Conservation (phyloP, 306 rosid species). For the Fagus crenata region DNA sequence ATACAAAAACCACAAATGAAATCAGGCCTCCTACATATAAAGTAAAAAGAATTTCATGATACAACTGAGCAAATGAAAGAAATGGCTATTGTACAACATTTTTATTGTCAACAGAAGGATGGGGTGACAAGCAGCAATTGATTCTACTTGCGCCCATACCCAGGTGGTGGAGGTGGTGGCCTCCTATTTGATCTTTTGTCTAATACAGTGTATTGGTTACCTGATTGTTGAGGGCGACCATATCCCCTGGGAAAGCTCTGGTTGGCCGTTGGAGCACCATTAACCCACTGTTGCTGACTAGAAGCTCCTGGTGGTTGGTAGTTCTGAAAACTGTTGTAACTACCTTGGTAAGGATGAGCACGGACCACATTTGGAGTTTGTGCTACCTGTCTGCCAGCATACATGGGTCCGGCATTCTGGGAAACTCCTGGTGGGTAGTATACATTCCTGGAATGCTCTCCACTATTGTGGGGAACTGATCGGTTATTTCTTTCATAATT, state of each 20-base stretch:
- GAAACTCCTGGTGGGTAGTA: constrained; percentile 45
- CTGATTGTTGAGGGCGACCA: constrained; percentile 45
- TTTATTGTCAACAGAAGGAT: constrained; percentile 5
- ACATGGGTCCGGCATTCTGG: constrained; percentile 39
- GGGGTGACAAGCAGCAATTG: constrained; percentile 13
- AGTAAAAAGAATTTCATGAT: constrained; percentile 6
- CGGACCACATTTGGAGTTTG: constrained; percentile 28
- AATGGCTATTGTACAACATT: constrained; percentile 42
- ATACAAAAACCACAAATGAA: neutral
- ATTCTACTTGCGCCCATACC: constrained; percentile 45
- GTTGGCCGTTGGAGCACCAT: constrained; percentile 41
- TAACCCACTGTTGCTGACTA: constrained; percentile 24
- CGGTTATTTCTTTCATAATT: constrained; percentile 45
- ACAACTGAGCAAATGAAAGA: constrained; percentile 15
- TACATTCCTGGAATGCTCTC: constrained; percentile 34
- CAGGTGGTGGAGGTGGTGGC: constrained; percentile 47
- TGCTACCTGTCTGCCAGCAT: constrained; percentile 27
- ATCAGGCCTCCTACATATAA: neutral
- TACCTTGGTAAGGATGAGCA: constrained; percentile 33
- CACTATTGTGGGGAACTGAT: constrained; percentile 28
- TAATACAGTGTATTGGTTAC: constrained; percentile 54
- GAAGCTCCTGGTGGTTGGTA: constrained; percentile 40
- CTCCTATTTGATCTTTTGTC: constrained; percentile 53
- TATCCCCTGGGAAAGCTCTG: constrained; percentile 36
- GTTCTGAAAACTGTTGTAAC: constrained; percentile 40